Conservation (phyloP, 495 filamentous ascomycete species). For the Apiosordaria backusii region DNA sequence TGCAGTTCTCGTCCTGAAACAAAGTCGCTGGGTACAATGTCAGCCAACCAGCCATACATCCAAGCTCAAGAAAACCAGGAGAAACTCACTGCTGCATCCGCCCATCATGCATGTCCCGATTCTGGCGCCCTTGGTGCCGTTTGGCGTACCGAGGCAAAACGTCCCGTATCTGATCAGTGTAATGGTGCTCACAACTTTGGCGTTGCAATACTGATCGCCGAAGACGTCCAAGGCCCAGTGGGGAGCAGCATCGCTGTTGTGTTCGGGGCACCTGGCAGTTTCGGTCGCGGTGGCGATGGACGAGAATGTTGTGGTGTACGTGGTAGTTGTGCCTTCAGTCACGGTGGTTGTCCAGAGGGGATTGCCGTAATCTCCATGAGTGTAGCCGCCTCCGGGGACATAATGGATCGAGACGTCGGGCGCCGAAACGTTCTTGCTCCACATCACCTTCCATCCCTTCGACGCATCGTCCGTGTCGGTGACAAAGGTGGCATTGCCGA, state of each 20-base stretch:
- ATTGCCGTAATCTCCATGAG: neutral
- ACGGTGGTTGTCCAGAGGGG: neutral
- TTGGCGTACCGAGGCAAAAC: neutral
- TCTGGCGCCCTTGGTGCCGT: neutral
- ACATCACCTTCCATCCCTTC: neutral
- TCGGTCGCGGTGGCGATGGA: neutral
- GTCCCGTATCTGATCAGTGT: neutral
- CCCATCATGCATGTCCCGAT: neutral
- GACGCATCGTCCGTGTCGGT: neutral
- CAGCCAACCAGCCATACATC: neutral
- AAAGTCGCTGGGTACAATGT: neutral
- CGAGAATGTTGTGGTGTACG: neutral
- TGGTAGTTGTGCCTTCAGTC: neutral
- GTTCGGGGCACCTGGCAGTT: too few relatives aligned
- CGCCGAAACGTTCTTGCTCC: neutral
- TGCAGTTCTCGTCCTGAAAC: neutral
- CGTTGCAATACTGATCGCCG: too few relatives aligned
- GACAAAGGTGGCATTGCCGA: neutral
- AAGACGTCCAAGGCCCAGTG: neutral
- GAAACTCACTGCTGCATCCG: neutral
- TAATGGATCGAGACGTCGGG: neutral
- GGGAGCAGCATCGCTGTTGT: neutral
- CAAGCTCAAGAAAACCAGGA: neutral
- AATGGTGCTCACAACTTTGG: too few relatives aligned
- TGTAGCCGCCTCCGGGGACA: neutral